These are phyloP conservation scores for Penicillium brevicompactum DNA, from an alignment of 2,329 filamentous ascomycete genomes.

Conservation along the genomic window DNA sequence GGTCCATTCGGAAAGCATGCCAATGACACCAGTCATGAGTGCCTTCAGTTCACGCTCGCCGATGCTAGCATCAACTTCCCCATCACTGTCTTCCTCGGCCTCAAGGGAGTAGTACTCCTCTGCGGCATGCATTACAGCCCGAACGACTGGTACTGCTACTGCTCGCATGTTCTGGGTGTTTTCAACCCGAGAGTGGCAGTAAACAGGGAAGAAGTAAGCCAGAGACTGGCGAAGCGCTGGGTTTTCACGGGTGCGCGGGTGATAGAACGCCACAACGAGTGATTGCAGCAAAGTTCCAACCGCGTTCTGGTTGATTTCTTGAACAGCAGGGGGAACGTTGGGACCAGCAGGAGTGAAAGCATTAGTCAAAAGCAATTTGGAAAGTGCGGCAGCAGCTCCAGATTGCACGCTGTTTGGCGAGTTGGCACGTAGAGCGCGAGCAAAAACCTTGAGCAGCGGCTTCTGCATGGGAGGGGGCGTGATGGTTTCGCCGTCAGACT, in stretches of 20 bases:
- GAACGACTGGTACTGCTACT: slow-evolving; percentile 73
- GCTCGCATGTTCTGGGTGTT: slow-evolving; percentile 81
- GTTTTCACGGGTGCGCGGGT: slow-evolving; percentile 78
- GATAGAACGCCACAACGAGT: slow-evolving; percentile 84
- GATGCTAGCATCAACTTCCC: slow-evolving; percentile 75
- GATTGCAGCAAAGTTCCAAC: slow-evolving; percentile 77
- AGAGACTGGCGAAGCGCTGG: slow-evolving; percentile 82
- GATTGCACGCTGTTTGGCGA: slow-evolving; percentile 75
- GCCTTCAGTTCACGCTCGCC: slow-evolving; percentile 58
- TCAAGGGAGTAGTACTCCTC: slow-evolving; percentile 71
- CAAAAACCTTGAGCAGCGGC: slow-evolving; percentile 79
- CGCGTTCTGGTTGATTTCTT: slow-evolving; percentile 56
- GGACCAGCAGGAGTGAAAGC: slow-evolving; percentile 58
- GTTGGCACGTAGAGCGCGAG: slow-evolving; percentile 74
- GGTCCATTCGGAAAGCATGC: slow-evolving; percentile 86
- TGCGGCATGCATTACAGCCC: slow-evolving; percentile 62
- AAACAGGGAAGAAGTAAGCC: slow-evolving; percentile 92
- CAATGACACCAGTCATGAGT: slow-evolving; percentile 74
- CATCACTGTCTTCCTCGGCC: slow-evolving; percentile 72
- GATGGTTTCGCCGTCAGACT: slow-evolving; percentile 52
- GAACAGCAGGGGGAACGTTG: slow-evolving; percentile 57
- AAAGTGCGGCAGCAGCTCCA: slow-evolving; percentile 76
- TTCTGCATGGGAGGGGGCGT: slow-evolving; percentile 53
- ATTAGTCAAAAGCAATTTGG: slow-evolving; percentile 81
- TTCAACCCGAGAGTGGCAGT: slow-evolving; percentile 79